Evolutionary conservation across 1,284 basidiomycete species (phyloP).

Genomic region (Gymnopus androsaceus): DNA sequence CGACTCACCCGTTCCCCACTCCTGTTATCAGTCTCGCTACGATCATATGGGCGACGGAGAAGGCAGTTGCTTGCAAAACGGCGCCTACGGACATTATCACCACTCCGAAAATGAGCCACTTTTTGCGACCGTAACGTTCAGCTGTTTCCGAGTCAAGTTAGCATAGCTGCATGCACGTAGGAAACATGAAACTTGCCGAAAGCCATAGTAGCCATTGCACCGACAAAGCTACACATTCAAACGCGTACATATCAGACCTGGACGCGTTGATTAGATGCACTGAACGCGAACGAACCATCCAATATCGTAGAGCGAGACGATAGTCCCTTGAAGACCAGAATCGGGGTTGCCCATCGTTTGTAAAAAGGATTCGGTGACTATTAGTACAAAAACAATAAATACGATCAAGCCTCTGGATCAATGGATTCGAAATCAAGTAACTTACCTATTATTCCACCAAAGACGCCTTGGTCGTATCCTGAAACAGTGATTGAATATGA

Average conservation of each 20-base stretch:
- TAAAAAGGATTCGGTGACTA: constrained; percentile 45
- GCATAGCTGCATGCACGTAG: neutral
- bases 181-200: constrained; percentile 30
- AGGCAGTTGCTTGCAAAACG: constrained; percentile 49
- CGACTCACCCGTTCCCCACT: constrained; percentile 47
- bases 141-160: constrained; percentile 27
- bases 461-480: constrained; percentile 54
- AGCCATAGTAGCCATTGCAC: constrained; percentile 49
- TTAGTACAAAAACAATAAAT: no score
- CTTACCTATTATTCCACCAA: constrained; percentile 52
- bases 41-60: constrained; percentile 50
- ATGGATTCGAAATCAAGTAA: no score
- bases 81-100: constrained; percentile 56
- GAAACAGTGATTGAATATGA: no score
- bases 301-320: constrained; percentile 49
- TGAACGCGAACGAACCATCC: constrained; percentile 18
- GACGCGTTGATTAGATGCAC: neutral
- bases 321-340: constrained; percentile 44
- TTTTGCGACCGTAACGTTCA: constrained; percentile 50
- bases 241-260: neutral
- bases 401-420: no score
- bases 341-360: constrained; percentile 46
- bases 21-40: constrained; percentile 42
- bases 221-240: constrained; percentile 47
- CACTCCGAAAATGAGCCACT: constrained; percentile 45